Evolutionary conservation across 768 basidiomycete genomes (phyloP).

Genomic region (Termitomyces sp.): DNA sequence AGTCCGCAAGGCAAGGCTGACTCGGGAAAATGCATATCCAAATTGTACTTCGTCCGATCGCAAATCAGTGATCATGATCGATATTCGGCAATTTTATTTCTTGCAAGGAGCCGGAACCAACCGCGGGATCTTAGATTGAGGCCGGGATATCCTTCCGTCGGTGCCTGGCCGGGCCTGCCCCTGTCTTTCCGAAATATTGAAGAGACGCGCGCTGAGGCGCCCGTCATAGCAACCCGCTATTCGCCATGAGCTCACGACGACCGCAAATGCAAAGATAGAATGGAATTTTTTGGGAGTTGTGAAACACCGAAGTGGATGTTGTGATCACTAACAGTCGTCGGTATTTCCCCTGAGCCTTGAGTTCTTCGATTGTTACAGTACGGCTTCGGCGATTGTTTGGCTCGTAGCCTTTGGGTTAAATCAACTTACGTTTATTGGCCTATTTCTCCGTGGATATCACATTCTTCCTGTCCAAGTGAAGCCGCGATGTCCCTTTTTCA

Average conservation of each 20-base stretch:
- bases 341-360: not conserved
- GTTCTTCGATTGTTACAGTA: not conserved
- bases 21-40: conserved; percentile 8
- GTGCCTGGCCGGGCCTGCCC: conserved; percentile 20
- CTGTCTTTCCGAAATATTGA: not conserved
- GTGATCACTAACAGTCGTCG: not conserved
- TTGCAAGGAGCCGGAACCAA: conserved; percentile 14
- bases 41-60: conserved; percentile 19
- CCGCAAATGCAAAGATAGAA: too few relatives aligned
- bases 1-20: conserved; percentile 13
- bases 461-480: not conserved
- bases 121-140: conserved; percentile 19
- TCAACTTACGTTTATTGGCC: not conserved
- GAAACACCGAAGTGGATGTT: too few relatives aligned
- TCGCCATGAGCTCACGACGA: not conserved
- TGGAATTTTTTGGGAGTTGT: too few relatives aligned
- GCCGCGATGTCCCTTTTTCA: not conserved
- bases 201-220: not conserved
- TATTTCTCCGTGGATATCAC: not conserved
- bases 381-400: not conserved
- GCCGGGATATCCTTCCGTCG: conserved; percentile 24
- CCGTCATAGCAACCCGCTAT: not conserved
- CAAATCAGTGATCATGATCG: conserved; percentile 37
- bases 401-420: not conserved
- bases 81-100: conserved; percentile 23